A percentile compares a stretch with the other conserved stretches of the same genome.
These are phyloP conservation scores for Verticillium zaregamsianum DNA, from an alignment of 2,329 filamentous ascomycete genomes.

Conservation along the genomic window DNA sequence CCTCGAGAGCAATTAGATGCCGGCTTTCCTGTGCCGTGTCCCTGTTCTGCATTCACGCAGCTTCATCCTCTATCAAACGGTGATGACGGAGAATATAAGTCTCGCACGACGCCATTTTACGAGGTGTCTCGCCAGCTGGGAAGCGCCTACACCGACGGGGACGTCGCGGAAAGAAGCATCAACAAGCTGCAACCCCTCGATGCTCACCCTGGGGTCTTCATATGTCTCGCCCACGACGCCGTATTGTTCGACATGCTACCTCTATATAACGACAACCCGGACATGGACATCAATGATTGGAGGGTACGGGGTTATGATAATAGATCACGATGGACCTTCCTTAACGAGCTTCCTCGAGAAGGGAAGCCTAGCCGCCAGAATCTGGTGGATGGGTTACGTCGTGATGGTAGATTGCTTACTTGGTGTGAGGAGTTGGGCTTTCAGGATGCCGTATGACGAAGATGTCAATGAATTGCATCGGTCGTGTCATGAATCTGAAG, in stretches of 20 bases:
- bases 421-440: neutral
- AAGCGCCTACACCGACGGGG: slow-evolving; percentile 7
- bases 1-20: neutral
- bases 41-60: slow-evolving; percentile 6
- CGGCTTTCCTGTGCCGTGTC: slow-evolving; percentile 3
- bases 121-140: neutral
- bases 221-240: slow-evolving; percentile 10
- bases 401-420: neutral
- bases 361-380: neutral
- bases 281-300: too few relatives aligned
- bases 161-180: slow-evolving; percentile 3
- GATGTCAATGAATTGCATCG: too few relatives aligned
- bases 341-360: too few relatives aligned
- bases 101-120: too few relatives aligned
- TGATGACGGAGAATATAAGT: neutral
- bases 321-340: too few relatives aligned
- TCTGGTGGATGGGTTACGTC: neutral
- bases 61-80: slow-evolving; percentile 4
- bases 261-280: too few relatives aligned
- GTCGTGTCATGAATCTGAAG: too few relatives aligned
- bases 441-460: neutral
- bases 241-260: slow-evolving; percentile 3
- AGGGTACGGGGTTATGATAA: too few relatives aligned
- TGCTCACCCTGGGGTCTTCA: slow-evolving; percentile 6
- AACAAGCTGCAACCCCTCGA: slow-evolving; percentile 11